Percentiles rank a stretch among this genome's conserved stretches.
Conservation (phyloP, 2,329 filamentous ascomycete species). For the Epichloe scottii region DNA sequence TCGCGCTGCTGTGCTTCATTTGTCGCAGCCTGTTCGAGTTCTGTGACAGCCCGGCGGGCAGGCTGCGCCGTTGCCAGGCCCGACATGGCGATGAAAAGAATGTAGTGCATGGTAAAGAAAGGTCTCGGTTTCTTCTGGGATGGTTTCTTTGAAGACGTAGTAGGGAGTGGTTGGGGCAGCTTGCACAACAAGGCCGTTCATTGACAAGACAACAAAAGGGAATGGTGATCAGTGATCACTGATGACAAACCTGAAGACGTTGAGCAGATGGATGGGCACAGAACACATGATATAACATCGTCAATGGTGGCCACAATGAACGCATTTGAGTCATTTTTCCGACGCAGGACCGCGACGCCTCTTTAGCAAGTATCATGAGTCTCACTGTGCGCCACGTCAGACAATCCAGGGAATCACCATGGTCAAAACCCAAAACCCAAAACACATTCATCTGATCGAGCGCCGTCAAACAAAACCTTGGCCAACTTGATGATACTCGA, state of each 20-base stretch:
- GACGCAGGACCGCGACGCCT: no score
- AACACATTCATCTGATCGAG: not conserved
- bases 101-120: not conserved
- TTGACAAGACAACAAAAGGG: not conserved
- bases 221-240: not conserved
- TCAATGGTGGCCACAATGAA: no score
- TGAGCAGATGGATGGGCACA: no score
- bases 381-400: not conserved
- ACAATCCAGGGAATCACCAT: not conserved
- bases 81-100: not conserved
- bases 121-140: not conserved
- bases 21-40: constrained; percentile 30
- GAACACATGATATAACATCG: not conserved
- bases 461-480: not conserved
- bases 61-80: not conserved
- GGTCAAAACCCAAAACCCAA: not conserved
- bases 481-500: not conserved
- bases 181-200: not conserved
- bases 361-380: not conserved
- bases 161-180: not conserved
- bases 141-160: not conserved
- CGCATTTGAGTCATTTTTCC: no score
- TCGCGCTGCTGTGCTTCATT: constrained; percentile 34
- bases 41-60: constrained; percentile 16
- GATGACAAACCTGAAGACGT: no score